A percentile compares a stretch with the other conserved stretches of the same genome.
Evolutionary conservation across 2,329 filamentous ascomycete genomes (phyloP).

Genomic region (Xylaria polymorpha): DNA sequence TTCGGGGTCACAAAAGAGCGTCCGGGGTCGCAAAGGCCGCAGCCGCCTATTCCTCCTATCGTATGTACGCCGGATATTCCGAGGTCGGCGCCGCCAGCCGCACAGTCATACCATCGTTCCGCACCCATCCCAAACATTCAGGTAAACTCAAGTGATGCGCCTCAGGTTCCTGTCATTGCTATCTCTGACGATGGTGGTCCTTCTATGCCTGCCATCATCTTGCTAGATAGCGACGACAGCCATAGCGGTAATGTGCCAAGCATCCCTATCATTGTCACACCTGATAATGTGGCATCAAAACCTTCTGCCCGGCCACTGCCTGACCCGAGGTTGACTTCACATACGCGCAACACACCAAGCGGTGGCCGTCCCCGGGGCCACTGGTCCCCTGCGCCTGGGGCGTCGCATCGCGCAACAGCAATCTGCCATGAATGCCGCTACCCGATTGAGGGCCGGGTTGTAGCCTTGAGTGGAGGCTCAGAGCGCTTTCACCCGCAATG

Average conservation of each 20-base stretch:
- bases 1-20: slow-evolving; percentile 49
- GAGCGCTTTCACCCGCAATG: slow-evolving; percentile 93
- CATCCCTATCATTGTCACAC: slow-evolving; percentile 58
- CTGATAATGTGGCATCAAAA: slow-evolving; percentile 55
- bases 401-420: slow-evolving; percentile 68
- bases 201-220: slow-evolving; percentile 56
- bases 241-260: slow-evolving; percentile 37
- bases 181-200: slow-evolving; percentile 54
- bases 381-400: slow-evolving; percentile 67
- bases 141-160: slow-evolving; percentile 56
- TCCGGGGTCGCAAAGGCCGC: slow-evolving; percentile 47
- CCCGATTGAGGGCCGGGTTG: slow-evolving; percentile 89
- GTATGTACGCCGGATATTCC: slow-evolving; percentile 62
- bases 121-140: slow-evolving; percentile 58
- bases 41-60: slow-evolving; percentile 62
- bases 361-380: slow-evolving; percentile 62
- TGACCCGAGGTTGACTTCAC: slow-evolving; percentile 55
- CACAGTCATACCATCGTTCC: slow-evolving; percentile 53
- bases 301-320: slow-evolving; percentile 60
- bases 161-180: slow-evolving; percentile 64
- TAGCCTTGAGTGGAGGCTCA: slow-evolving; percentile 78
- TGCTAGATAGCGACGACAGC: slow-evolving; percentile 48
- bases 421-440: slow-evolving; percentile 85
- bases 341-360: slow-evolving; percentile 50
- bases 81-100: slow-evolving; percentile 49